phyloP scores from a whole-genome alignment of 495 filamentous ascomycete genomes.

The Podospora bellae-mahoneyi region DNA sequence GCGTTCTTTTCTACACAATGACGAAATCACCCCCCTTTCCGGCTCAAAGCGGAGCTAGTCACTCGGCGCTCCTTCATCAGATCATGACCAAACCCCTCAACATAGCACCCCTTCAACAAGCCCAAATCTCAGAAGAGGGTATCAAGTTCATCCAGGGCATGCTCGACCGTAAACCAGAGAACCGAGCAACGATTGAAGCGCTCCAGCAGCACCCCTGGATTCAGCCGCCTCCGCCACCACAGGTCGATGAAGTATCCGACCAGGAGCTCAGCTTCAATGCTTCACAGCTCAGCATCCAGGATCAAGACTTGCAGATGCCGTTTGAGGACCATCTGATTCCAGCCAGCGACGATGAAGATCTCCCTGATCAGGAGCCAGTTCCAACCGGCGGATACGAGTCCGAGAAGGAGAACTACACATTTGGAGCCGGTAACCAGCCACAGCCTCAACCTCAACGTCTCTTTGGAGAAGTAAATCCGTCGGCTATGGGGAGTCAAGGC shows the following conservation, averaged over 20 bases:
- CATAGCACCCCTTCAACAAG: conserved; percentile 51
- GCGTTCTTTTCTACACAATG: conserved; percentile 80
- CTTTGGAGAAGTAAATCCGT: conserved; percentile 77
- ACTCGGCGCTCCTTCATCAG: conserved; percentile 67
- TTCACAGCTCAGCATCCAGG: conserved; percentile 66
- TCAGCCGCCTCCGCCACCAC: conserved; percentile 15
- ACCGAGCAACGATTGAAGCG: conserved; percentile 60
- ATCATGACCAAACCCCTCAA: conserved; percentile 75
- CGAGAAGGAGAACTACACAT: conserved; percentile 44
- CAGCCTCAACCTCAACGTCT: conserved; percentile 47
- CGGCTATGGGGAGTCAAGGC: conserved; percentile 61
- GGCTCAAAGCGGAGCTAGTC: conserved; percentile 53
- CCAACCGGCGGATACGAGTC: conserved; percentile 36
- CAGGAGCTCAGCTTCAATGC: conserved; percentile 51
- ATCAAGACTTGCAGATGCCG: conserved; percentile 24
- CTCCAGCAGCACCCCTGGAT: conserved; percentile 71
- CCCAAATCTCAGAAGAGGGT: conserved; percentile 58
- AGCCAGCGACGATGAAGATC: conserved; percentile 31
- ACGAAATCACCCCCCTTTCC: conserved; percentile 73
- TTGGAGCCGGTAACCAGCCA: conserved; percentile 35
- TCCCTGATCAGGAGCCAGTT: conserved; percentile 42
- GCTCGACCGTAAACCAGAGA: conserved; percentile 67
- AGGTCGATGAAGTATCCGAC: conserved; percentile 48
- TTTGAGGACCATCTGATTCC: conserved; percentile 15
- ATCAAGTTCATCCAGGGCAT: conserved; percentile 73